Percentiles rank a stretch among this genome's conserved stretches.
These are phyloP conservation scores for Trichoderma brevicompactum DNA, from an alignment of 2,329 filamentous ascomycete genomes.

Conservation along the genomic window DNA sequence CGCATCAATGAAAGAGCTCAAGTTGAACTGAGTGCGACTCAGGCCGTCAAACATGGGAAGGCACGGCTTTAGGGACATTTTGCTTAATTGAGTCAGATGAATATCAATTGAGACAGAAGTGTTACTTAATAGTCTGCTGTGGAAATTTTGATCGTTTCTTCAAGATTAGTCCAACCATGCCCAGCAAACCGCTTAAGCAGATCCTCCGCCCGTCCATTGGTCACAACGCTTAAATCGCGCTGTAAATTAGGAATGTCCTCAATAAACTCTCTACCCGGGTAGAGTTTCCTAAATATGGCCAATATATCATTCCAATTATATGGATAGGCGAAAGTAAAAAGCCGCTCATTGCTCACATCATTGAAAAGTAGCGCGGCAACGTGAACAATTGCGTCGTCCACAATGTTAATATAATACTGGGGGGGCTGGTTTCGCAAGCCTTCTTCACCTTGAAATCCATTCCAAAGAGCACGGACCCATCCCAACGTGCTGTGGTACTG, in stretches of 20 bases:
- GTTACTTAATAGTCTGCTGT: neutral
- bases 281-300: neutral
- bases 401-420: neutral
- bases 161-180: constrained; percentile 32
- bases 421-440: neutral
- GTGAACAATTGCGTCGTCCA: neutral
- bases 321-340: neutral
- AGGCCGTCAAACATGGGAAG: neutral
- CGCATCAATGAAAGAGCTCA: constrained; percentile 47
- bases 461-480: neutral
- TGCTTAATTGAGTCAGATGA: too few species aligned
- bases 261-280: constrained; percentile 29
- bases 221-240: constrained; percentile 23
- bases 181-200: constrained; percentile 30
- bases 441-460: neutral
- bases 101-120: too few species aligned
- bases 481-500: constrained; percentile 26
- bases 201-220: constrained; percentile 31
- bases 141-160: constrained; percentile 10
- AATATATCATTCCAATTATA: neutral
- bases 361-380: neutral
- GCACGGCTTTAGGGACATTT: neutral
- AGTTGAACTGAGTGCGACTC: neutral
- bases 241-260: constrained; percentile 1
- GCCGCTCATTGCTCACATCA: neutral